Evolutionary conservation across 2,329 filamentous ascomycete species (phyloP).

Genomic region (Fusarium metavorans): DNA sequence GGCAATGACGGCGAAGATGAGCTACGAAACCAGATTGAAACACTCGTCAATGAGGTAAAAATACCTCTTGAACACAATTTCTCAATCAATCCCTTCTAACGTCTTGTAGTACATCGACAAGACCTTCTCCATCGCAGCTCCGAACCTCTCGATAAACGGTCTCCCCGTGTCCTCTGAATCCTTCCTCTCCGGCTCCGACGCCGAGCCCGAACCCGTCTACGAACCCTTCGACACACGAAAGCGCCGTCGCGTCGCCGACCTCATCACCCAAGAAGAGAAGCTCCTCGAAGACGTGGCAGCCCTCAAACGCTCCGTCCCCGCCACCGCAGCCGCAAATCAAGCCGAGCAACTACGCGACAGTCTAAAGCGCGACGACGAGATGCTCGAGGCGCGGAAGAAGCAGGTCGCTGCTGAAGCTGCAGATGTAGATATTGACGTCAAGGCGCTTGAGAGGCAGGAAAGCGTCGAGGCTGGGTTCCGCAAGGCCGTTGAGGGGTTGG

Average conservation of each 20-base stretch:
- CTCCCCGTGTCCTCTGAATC: conserved; percentile 58
- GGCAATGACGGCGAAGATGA: conserved; percentile 63
- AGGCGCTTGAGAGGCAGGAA: conserved; percentile 56
- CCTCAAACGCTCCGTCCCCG: conserved; percentile 67
- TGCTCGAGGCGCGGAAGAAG: conserved; percentile 49
- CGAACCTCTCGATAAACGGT: conserved; percentile 74
- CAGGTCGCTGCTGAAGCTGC: conserved; percentile 29
- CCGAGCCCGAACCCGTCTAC: conserved; percentile 54
- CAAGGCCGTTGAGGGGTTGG: conserved; percentile 63
- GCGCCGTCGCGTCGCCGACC: conserved; percentile 69
- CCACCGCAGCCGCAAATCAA: conserved; percentile 56
- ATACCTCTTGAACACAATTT: neutral
- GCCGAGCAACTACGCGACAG: conserved; percentile 55
- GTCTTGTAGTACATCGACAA: conserved; percentile 60
- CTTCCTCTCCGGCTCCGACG: conserved; percentile 49
- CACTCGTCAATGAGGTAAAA: conserved; percentile 68
- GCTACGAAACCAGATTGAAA: conserved; percentile 69
- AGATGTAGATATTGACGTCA: conserved; percentile 45
- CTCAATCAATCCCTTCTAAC: neutral
- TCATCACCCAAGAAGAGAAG: conserved; percentile 72
- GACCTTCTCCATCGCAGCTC: conserved; percentile 69
- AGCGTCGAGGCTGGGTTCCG: conserved; percentile 60
- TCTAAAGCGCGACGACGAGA: conserved; percentile 61
- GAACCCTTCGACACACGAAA: conserved; percentile 72
- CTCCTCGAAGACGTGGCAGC: conserved; percentile 72